Evolutionary conservation across 768 basidiomycete species (phyloP).

Genomic region (Xerocomellus dryophilus): DNA sequence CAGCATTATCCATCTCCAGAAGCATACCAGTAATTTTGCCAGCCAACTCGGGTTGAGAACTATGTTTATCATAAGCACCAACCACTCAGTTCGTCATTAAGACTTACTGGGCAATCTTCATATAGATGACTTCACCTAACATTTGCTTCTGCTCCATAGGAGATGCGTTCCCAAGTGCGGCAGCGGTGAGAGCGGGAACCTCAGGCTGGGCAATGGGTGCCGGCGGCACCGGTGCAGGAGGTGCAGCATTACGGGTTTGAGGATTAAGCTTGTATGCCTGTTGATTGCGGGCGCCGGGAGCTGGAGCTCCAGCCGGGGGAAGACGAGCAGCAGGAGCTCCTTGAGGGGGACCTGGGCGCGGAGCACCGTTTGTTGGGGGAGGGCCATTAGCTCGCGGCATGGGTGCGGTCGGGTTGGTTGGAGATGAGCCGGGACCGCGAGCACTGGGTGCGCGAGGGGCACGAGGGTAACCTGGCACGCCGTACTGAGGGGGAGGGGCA

Average conservation of each 20-base stretch:
- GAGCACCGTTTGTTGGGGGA: constrained; percentile 51
- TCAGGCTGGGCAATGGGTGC: constrained; percentile 46
- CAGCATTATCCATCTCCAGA: constrained; percentile 97
- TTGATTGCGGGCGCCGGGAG: constrained; percentile 37
- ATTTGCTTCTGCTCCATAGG: constrained; percentile 97
- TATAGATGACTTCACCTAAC: constrained; percentile 95
- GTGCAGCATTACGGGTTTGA: constrained; percentile 36
- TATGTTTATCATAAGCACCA: constrained; percentile 30
- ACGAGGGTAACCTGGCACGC: constrained; percentile 64
- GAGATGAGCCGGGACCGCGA: constrained; percentile 69
- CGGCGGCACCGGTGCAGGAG: constrained; percentile 32
- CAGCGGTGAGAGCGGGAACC: constrained; percentile 57
- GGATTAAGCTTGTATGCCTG: constrained; percentile 34
- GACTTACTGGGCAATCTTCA: constrained; percentile 78
- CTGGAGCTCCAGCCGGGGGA: constrained; percentile 44
- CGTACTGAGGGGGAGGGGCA: constrained; percentile 73
- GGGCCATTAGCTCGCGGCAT: constrained; percentile 66
- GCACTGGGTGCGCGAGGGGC: constrained; percentile 57
- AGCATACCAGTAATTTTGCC: constrained; percentile 99
- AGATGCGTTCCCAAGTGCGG: constrained; percentile 54
- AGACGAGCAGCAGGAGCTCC: constrained; percentile 44
- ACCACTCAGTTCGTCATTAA: not conserved
- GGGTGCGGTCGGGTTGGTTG: constrained; percentile 58
- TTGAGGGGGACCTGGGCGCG: constrained; percentile 45
- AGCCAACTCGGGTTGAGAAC: constrained; percentile 86